Evolutionary conservation across 2,329 filamentous ascomycete species (phyloP).

Genomic region (Cladophialophora immunda): DNA sequence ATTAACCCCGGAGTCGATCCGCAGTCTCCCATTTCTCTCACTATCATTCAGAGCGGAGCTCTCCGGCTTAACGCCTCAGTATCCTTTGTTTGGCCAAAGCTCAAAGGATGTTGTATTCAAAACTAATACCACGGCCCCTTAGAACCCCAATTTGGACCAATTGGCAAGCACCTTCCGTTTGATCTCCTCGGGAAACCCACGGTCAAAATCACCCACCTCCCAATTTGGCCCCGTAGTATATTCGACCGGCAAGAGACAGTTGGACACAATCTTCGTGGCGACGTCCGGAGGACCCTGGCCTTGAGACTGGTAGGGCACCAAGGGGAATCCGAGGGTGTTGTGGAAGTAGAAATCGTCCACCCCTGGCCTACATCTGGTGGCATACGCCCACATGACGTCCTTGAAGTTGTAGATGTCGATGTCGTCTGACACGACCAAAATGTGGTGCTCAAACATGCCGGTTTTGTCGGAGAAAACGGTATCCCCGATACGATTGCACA

Average conservation of each 20-base stretch:
- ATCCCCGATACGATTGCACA: slow-evolving; percentile 54
- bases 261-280: slow-evolving; percentile 59
- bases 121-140: background rate
- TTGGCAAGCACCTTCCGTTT: slow-evolving; percentile 50
- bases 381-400: slow-evolving; percentile 61
- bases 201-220: slow-evolving; percentile 46
- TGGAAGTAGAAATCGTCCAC: slow-evolving; percentile 57
- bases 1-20: background rate
- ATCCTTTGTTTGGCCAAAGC: too few relatives aligned
- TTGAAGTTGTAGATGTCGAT: slow-evolving; percentile 58
- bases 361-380: slow-evolving; percentile 57
- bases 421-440: slow-evolving; percentile 59
- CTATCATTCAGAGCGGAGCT: too few relatives aligned
- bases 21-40: too few relatives aligned
- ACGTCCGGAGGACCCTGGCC: slow-evolving; percentile 45
- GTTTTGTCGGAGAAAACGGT: slow-evolving; percentile 64
- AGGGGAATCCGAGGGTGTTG: slow-evolving; percentile 54
- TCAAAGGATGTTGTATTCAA: too few relatives aligned
- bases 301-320: slow-evolving; percentile 60
- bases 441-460: slow-evolving; percentile 54
- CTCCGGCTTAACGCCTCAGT: too few relatives aligned
- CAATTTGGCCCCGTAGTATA: slow-evolving; percentile 50
- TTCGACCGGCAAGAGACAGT: slow-evolving; percentile 54
- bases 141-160: slow-evolving; percentile 49
- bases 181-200: slow-evolving; percentile 51